phyloP scores from a whole-genome alignment of 75 land plant genomes.

The Selaginella moellendorffii region DNA sequence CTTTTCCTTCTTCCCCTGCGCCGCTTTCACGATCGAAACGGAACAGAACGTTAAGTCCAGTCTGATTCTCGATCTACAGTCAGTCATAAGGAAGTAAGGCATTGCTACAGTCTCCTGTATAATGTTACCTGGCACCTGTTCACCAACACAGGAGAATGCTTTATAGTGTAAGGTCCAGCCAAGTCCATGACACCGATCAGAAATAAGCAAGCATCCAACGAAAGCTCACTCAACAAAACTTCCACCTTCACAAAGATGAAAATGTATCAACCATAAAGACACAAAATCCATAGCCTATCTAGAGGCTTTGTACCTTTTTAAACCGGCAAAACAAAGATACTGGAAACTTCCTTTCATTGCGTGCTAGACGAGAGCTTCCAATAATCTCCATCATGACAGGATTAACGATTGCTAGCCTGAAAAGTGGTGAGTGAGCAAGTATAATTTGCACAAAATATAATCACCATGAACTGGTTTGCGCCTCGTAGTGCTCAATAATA shows the following conservation, averaged over 20 bases:
- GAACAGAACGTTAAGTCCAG: constrained; percentile 43
- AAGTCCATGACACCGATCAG: constrained; percentile 47
- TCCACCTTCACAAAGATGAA: constrained; percentile 35
- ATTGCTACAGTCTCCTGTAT: not conserved
- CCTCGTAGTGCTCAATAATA: constrained; percentile 40
- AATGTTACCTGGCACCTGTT: constrained; percentile 62
- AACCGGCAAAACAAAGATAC: constrained; percentile 18
- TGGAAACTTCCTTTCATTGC: constrained; percentile 12
- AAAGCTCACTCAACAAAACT: constrained; percentile 38
- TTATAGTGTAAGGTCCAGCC: constrained; percentile 67
- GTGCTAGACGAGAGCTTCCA: constrained; percentile 11
- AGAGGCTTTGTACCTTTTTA: no score
- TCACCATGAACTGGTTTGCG: constrained; percentile 48
- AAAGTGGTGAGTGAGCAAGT: not conserved
- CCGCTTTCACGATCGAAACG: constrained; percentile 29
- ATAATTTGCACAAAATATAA: not conserved
- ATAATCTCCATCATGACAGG: constrained; percentile 20
- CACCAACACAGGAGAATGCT: constrained; percentile 40
- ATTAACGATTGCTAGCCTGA: constrained; percentile 22
- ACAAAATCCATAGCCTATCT: no score
- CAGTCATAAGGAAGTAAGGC: not conserved
- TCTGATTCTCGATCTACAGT: constrained; percentile 56
- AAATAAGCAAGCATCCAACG: constrained; percentile 68
- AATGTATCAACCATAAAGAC: not conserved
- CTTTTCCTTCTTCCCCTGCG: constrained; percentile 16